Conservation (phyloP, 495 filamentous ascomycete genomes). For the Antarctomyces pellizariae region DNA sequence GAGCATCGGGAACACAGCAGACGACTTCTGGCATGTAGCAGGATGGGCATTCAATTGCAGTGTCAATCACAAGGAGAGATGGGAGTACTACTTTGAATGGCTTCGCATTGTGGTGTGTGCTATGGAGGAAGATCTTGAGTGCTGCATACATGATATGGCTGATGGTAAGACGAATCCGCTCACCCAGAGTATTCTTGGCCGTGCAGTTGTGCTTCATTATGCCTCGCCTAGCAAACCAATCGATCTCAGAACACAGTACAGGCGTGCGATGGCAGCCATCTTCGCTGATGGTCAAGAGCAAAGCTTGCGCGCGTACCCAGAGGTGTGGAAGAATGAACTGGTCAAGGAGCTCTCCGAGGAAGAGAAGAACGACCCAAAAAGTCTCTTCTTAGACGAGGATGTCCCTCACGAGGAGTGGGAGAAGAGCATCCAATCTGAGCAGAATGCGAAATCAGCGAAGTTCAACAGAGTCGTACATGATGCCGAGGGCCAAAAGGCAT, state of each 20-base stretch:
- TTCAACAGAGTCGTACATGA: too few relatives aligned
- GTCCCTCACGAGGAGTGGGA: too few relatives aligned
- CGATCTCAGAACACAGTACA: conserved; percentile 6
- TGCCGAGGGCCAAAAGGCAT: too few relatives aligned
- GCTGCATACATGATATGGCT: conserved; percentile 31
- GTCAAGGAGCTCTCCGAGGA: too few relatives aligned
- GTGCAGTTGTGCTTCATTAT: conserved; percentile 15
- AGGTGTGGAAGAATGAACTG: conserved; percentile 27
- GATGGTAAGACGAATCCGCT: conserved; percentile 11
- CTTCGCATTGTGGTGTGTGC: conserved; percentile 58
- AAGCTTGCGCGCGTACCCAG: conserved; percentile 18
- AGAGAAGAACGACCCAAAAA: too few relatives aligned
- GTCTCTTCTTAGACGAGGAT: too few relatives aligned
- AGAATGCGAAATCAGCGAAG: too few relatives aligned
- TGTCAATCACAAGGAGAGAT: conserved; percentile 38
- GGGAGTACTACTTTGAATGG: conserved; percentile 69
- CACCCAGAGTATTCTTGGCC: conserved; percentile 11
- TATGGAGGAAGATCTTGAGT: conserved; percentile 53
- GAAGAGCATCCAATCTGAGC: too few relatives aligned
- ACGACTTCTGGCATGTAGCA: conserved; percentile 73
- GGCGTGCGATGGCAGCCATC: conserved; percentile 20
- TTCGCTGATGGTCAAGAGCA: conserved; percentile 18
- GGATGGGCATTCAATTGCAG: conserved; percentile 94
- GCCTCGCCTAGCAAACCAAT: conserved; percentile 11
- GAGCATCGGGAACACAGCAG: conserved; percentile 45